Evolutionary conservation across 78 protist genomes (phyloP), one percentile per base, ranked within the genome.

Genomic region (Cavenderia fasciculata): DNA sequence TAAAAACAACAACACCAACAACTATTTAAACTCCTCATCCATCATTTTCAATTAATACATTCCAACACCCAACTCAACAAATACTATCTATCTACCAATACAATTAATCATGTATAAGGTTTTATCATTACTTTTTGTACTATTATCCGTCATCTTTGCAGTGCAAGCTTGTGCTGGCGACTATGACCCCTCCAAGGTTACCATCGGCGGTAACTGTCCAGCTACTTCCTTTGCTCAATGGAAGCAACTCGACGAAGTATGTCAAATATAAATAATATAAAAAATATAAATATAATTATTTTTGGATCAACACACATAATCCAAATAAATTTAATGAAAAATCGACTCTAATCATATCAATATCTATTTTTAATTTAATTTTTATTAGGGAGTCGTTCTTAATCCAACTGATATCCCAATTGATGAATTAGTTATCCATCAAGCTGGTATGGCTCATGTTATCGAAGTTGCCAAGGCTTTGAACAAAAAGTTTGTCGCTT

Each of bases 401-500:
- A 54, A 11, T 0, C 88, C 88, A 78, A 12, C 74, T 19, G 88
- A 78, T 52, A 43, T 78, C 31, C 36, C 72, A 0, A 51, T 75
- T 23, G n/a, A 25, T 0, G 86, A 76, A 46, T 31, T 63, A 27
- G 63, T n/a, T 0, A 62, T 62, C 33, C 86, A 76, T 47, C 74
- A 76, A 62, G 46, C 52, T 7, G 59, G 70, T 44, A 78, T 65
- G 76, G 47, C 33, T 1, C 65, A 78, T 57, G 41, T 52, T 47
- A 33, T 78, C 10, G 36, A 54, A 1, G 21, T 78, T 25, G 57
- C 76, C 47, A 31, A 18, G 21, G 4, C 38, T 19, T 7, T 8
- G 27, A 78, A 78, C 52, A 78, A 33, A 31, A 78, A 78, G 71
- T 78, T 78, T 61, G 76, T 78, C 31, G 46, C 88, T 6, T 47